phyloP scores from a whole-genome alignment of 768 basidiomycete species.

The Amylocystis lapponica region DNA sequence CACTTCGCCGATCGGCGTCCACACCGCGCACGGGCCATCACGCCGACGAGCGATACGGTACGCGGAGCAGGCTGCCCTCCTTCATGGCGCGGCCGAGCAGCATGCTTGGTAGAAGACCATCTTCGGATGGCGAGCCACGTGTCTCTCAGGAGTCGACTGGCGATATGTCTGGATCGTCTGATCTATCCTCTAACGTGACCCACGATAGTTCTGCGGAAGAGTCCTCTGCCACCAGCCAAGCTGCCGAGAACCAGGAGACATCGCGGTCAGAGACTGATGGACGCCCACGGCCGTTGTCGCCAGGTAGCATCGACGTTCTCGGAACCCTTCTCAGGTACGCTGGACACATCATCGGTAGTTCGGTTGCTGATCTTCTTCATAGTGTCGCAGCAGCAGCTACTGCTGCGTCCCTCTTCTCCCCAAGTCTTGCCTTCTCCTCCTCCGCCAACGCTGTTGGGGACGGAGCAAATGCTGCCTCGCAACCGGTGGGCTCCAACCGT shows the following conservation, averaged over 20 bases:
- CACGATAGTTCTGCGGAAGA: conserved; percentile 1
- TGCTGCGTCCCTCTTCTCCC: conserved; percentile 69
- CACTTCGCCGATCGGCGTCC: conserved; percentile 29
- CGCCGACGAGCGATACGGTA: conserved; percentile 28
- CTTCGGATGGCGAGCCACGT: conserved; percentile 7
- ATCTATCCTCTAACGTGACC: conserved; percentile 2
- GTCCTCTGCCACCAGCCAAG: background rate
- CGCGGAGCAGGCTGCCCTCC: conserved; percentile 30
- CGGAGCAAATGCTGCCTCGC: background rate
- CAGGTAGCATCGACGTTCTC: conserved; percentile 75
- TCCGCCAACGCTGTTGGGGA: background rate
- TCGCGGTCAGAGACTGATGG: conserved; percentile 12
- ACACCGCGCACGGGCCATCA: conserved; percentile 17
- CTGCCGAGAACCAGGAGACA: conserved; percentile 3
- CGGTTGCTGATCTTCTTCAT: conserved; percentile 4
- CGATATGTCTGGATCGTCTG: conserved; percentile 1
- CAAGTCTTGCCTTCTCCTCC: conserved; percentile 38
- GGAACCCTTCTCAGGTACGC: conserved; percentile 78
- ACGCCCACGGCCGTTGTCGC: conserved; percentile 42
- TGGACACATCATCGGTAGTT: conserved; percentile 4
- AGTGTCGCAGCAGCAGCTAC: conserved; percentile 90
- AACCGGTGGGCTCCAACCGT: no score
- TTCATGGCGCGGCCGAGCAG: conserved; percentile 34
- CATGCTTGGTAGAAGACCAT: conserved; percentile 17
- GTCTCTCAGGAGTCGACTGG: conserved; percentile 1